A percentile compares a stretch with the other conserved stretches of the same genome.
phyloP scores from a whole-genome alignment of 495 filamentous ascomycete species.

The Oidiodendron maius region DNA sequence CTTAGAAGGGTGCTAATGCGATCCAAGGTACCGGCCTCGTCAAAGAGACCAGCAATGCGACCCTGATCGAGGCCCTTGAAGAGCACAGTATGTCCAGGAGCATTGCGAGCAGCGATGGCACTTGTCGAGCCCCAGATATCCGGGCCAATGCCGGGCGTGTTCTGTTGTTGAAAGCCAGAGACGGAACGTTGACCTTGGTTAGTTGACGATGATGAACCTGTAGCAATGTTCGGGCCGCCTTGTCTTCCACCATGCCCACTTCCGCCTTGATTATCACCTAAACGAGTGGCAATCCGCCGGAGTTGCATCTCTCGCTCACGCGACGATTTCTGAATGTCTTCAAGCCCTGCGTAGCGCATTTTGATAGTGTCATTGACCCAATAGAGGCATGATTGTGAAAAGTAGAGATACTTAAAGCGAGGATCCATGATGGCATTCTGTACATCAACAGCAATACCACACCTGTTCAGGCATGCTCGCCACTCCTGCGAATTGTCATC shows the following conservation, averaged over 20 bases:
- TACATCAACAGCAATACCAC: constrained; percentile 8
- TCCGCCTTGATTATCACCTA: neutral
- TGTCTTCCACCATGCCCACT: neutral
- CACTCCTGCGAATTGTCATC: constrained; percentile 6
- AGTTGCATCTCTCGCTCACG: neutral
- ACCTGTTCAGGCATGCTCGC: constrained; percentile 12
- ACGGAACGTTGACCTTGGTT: neutral
- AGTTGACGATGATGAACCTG: neutral
- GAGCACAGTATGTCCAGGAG: constrained; percentile 9
- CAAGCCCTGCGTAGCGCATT: neutral
- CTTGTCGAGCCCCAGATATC: constrained; percentile 6
- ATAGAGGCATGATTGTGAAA: constrained; percentile 15
- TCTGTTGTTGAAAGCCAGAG: constrained; percentile 5
- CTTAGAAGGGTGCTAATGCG: constrained; percentile 11
- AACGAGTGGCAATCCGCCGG: neutral
- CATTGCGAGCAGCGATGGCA: constrained; percentile 5
- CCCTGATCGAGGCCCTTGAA: constrained; percentile 14
- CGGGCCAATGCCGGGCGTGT: neutral
- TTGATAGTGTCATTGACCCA: constrained; percentile 7
- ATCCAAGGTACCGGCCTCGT: constrained; percentile 10
- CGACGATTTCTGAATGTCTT: neutral
- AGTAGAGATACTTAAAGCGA: constrained; percentile 11
- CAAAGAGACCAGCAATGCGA: constrained; percentile 11
- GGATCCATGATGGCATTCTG: constrained; percentile 9
- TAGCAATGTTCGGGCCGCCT: neutral